Percentiles rank a stretch among this genome's conserved stretches.
Conservation (phyloP, 139 green algal species). For the Closterium sp. region DNA sequence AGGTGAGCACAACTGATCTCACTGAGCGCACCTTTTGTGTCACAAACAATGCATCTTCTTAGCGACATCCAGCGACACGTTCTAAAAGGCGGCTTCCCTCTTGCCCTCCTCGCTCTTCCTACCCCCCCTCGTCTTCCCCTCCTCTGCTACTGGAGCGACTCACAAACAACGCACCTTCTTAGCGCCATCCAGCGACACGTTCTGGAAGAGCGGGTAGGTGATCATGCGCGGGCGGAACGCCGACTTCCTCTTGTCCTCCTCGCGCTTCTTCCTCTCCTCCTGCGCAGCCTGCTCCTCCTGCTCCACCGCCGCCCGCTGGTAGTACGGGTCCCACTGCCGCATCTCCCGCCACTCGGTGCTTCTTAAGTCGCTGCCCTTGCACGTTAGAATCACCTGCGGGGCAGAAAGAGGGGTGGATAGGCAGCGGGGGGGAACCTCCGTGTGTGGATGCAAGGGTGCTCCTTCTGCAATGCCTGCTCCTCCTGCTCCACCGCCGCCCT, state of each 20-base stretch:
- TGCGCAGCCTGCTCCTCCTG: not conserved
- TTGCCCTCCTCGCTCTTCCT: slow-evolving; percentile 33
- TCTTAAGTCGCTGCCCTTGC: slow-evolving; percentile 40
- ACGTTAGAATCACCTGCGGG: slow-evolving; percentile 27
- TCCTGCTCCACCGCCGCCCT: not conserved
- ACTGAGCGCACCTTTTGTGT: not conserved
- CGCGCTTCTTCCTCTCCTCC: slow-evolving; percentile 36
- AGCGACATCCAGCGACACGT: slow-evolving; percentile 58
- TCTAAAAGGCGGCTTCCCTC: slow-evolving; percentile 57
- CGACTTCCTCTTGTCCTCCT: slow-evolving; percentile 2
- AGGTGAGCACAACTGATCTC: no score
- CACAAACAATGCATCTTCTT: slow-evolving; percentile 39
- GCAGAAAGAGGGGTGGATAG: no score
- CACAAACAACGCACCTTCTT: slow-evolving; percentile 37
- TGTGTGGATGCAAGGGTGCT: no score
- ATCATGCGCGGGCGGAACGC: slow-evolving; percentile 59
- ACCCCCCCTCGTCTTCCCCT: not conserved
- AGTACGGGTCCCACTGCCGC: slow-evolving; percentile 29
- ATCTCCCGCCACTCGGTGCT: slow-evolving; percentile 26
- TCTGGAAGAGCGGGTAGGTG: slow-evolving; percentile 70
- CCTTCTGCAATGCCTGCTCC: not conserved
- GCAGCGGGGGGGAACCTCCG: no score
- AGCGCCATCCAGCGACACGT: slow-evolving; percentile 60
- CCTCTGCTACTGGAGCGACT: no score
- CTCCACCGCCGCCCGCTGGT: not conserved